Percentiles rank a stretch among this genome's conserved stretches.
Conservation (phyloP, 73 alveolate genomes). For the Tetrahymena elliotti region DNA sequence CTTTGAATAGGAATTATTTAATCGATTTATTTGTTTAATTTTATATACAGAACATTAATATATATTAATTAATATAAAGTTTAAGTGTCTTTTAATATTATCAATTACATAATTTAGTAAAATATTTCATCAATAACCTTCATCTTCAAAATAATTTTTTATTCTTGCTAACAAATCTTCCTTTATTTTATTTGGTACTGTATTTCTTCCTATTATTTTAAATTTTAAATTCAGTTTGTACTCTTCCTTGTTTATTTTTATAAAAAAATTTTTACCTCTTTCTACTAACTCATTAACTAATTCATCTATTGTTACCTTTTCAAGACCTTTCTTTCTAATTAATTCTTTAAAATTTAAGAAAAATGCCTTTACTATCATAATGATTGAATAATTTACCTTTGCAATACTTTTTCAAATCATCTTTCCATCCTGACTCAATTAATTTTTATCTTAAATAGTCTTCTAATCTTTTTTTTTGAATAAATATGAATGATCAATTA, state of each 20-base stretch:
- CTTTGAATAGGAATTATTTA: no score
- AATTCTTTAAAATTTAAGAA: slow-evolving; percentile 18
- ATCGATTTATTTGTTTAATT: no score
- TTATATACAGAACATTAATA: no score
- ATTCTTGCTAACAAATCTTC: slow-evolving; percentile 67
- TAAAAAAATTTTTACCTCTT: neutral
- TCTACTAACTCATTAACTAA: slow-evolving; percentile 50
- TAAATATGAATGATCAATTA: neutral
- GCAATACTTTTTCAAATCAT: slow-evolving; percentile 59
- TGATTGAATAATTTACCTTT: slow-evolving; percentile 19
- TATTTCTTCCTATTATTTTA: slow-evolving; percentile 51
- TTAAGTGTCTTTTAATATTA: neutral
- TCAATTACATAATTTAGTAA: neutral
- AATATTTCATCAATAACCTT: slow-evolving; percentile 1
- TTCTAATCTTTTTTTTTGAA: slow-evolving; percentile 36
- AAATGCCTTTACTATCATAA: neutral
- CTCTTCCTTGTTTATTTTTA: neutral
- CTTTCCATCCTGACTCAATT: slow-evolving; percentile 73
- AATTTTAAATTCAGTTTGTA: no score
- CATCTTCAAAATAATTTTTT: slow-evolving; percentile 40
- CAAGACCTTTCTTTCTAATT: slow-evolving; percentile 67
- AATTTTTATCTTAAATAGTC: slow-evolving; percentile 65
- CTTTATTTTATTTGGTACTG: slow-evolving; percentile 63
- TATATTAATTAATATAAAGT: neutral
- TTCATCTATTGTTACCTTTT: slow-evolving; percentile 65